Evolutionary conservation across 345 rosid genomes (phyloP), one percentile per base, ranked within the genome.

Genomic region (Lumnitzera littorea): DNA sequence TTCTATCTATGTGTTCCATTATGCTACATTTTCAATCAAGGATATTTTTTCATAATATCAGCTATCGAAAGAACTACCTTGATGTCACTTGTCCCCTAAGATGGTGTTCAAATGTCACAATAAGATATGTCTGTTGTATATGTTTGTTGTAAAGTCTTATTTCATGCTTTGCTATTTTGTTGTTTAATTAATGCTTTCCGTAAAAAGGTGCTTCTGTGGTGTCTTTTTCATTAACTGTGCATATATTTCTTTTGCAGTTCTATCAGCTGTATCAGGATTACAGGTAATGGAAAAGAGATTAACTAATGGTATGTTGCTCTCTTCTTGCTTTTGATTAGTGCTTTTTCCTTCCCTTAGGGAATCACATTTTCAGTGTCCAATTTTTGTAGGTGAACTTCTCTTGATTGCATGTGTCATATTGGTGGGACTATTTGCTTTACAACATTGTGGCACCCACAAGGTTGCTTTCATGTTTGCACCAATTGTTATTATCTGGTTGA

Each of bases 401-500:
- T 55, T 86, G 82, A 69, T 91, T 70, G 83, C 91, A 46, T 91
- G 92, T 72, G 81, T 83, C 80, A 79, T 91, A 72, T 76, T 91
- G 87, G 87, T 89, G 63, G 96, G 95, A 73, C 73, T 91, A 63
- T 91, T 88, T 82, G 98, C 98, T 56, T 82, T 91, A 69, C 98
- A 91, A 72, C 96, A 91, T 71, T 80, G 60, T 79, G 98, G 96
- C 66, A 91, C 95, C 43, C 95, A 75, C 75, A 80, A 77, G 74
- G 95, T 91, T 55, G 95, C 98, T 55, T 83, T 91, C 67, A 57
- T 89, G 81, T 91, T 91, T 78, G 91, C 98, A 10, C 98, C 98
- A 14, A 78, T 88, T 58, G 90, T 88, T 31, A 80, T 84, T 56
- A 71, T 85, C 69, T 88, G 98, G 98, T 70, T 91, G 82, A 15